Evolutionary conservation across 2,329 filamentous ascomycete species (phyloP), one percentile per base, ranked within the genome.

Genomic region (Metarhizium robertsii): DNA sequence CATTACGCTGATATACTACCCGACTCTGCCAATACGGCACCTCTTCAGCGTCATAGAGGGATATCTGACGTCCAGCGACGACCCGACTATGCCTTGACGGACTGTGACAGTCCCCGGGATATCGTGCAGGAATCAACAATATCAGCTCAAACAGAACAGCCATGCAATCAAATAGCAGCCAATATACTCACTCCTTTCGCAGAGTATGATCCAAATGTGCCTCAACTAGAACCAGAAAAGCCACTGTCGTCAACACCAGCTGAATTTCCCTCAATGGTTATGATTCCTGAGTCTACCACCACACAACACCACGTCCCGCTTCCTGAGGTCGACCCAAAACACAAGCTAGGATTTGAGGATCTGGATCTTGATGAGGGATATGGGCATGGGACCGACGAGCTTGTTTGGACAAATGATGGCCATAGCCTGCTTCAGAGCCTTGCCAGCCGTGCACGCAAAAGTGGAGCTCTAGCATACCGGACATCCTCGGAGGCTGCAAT

Each of bases 401-500:
- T 52, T 14, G n/a, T 52, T 4, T 58, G 48, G 47, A 36, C 53
- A 14, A 43, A 6, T 10, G 43, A 54, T 14, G 47, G 50, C 13
- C 49, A 18, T 30, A 32, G 34, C 10, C 32, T 55, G 6, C 45
- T 57, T 16, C 48, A 20, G 25, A 55, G 53, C 13, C n/a, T 50
- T n/a, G 30, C 55, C 10, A 45, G 43, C 14, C 38, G 52, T 29
- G 46, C 55, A n/a, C 53, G 53, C 10, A 48, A 45, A 42, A 55
- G 53, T 29, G 51, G 55, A n/a, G 42, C 53, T 7, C 40, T 60
- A 40, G 36, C 34, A 13, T 60, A 57, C 25, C 50, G 47, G 29
- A 53, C 56, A 11, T 57, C 59, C 20, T 53, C 55, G 8, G 57
- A 61, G 45, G 53, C 55, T 36, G 59, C 60, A 16, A 50, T 60